Conservation (phyloP, 176 grass and related monocot species). For the Musa beccarii region DNA sequence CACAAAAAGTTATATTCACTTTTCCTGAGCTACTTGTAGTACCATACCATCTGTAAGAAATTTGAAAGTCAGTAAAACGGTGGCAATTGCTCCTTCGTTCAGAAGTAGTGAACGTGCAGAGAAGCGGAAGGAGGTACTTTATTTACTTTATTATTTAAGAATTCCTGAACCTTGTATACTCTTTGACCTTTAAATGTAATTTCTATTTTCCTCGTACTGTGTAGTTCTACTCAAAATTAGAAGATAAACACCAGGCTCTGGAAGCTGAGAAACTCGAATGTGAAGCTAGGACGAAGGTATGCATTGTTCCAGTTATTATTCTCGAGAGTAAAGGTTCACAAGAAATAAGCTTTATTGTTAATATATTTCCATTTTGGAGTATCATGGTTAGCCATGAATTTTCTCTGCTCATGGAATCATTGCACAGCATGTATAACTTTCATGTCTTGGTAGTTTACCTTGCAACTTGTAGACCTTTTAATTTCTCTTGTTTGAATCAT, state of each 20-base stretch:
- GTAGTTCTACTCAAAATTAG: slow-evolving; percentile 78
- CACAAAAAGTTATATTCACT: background rate
- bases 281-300: slow-evolving; percentile 55
- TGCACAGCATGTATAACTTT: too few relatives aligned
- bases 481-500: background rate
- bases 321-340: background rate
- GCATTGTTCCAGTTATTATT: slow-evolving; percentile 1
- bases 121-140: slow-evolving; percentile 59
- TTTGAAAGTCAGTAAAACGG: slow-evolving; percentile 40
- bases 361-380: too few relatives aligned
- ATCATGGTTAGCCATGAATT: too few relatives aligned
- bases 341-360: too few relatives aligned
- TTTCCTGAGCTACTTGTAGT: slow-evolving; percentile 57
- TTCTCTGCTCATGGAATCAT: too few relatives aligned
- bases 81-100: slow-evolving; percentile 43
- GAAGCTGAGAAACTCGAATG: slow-evolving; percentile 51
- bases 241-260: slow-evolving; percentile 70
- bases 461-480: background rate
- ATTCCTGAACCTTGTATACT: slow-evolving; percentile 9
- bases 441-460: too few relatives aligned
- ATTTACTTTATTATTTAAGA: background rate
- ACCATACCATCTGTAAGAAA: slow-evolving; percentile 36
- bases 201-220: slow-evolving; percentile 16
- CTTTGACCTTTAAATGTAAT: background rate
- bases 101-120: slow-evolving; percentile 57